phyloP scores from a whole-genome alignment of 2,329 filamentous ascomycete species.

The Alternaria triticina region DNA sequence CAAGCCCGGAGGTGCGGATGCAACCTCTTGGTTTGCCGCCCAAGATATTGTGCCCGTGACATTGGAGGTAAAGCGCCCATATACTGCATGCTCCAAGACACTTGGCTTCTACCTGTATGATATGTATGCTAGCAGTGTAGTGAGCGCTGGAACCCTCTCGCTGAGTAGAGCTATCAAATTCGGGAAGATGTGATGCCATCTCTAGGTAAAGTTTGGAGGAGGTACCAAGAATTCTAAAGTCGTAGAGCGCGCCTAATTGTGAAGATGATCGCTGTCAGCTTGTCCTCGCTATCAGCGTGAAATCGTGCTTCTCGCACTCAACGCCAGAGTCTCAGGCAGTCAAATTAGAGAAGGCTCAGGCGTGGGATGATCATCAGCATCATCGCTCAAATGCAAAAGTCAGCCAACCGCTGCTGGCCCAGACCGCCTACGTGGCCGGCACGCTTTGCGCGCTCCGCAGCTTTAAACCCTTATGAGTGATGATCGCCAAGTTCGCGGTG shows the following conservation, averaged over 20 bases:
- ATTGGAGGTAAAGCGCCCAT: constrained; percentile 3
- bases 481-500: neutral
- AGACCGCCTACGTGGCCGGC: neutral
- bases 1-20: constrained; percentile 17
- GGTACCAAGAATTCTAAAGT: neutral
- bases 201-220: neutral
- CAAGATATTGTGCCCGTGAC: constrained; percentile 21
- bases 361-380: neutral
- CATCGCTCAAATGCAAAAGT: neutral
- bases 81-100: constrained; percentile 9
- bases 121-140: neutral
- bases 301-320: neutral
- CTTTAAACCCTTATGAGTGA: neutral
- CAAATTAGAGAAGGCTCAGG: neutral
- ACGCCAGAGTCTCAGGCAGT: neutral
- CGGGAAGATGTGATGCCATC: neutral
- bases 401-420: neutral
- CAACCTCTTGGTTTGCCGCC: constrained; percentile 12
- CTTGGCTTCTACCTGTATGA: neutral
- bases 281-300: neutral
- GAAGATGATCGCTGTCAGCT: neutral
- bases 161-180: neutral
- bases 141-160: neutral
- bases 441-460: neutral
- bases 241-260: neutral